Evolutionary conservation across 2,329 filamentous ascomycete genomes (phyloP).

Genomic region (Aschersonia sp.): DNA sequence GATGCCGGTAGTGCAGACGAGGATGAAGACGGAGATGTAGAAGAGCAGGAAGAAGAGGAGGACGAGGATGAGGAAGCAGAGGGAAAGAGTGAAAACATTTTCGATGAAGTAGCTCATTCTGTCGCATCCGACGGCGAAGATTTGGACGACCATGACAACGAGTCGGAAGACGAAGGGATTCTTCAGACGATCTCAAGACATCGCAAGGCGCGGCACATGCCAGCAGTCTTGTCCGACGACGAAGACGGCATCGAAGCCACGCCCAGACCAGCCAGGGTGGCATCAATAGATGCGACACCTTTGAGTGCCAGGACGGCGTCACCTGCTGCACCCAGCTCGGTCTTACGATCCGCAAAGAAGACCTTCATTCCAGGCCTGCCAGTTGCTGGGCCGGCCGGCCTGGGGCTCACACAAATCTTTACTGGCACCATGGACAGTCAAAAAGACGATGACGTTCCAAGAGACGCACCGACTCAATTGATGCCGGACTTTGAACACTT

Average conservation of each 20-base stretch:
- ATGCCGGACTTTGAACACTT: constrained; percentile 45
- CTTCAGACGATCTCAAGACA: constrained; percentile 24
- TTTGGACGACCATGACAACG: constrained; percentile 11
- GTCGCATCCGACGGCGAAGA: constrained; percentile 11
- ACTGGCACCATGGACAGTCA: constrained; percentile 69
- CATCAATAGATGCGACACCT: constrained; percentile 23
- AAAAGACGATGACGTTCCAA: constrained; percentile 8
- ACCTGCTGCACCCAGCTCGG: constrained; percentile 44
- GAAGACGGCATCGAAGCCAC: constrained; percentile 31
- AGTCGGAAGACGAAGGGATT: constrained; percentile 19
- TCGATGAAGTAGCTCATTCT: constrained; percentile 26
- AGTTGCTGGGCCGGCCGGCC: constrained; percentile 42
- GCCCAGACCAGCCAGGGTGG: constrained; percentile 28
- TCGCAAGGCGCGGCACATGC: constrained; percentile 35
- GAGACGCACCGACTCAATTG: constrained; percentile 23
- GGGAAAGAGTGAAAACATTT: constrained; percentile 14
- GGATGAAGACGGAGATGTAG: constrained; percentile 16
- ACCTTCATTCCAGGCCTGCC: constrained; percentile 56
- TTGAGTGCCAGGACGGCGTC: constrained; percentile 27
- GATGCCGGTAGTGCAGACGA: constrained; percentile 9
- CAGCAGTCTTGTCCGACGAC: constrained; percentile 47
- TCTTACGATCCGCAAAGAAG: constrained; percentile 55
- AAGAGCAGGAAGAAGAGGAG: constrained; percentile 19
- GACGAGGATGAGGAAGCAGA: constrained; percentile 17
- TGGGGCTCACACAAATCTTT: constrained; percentile 82